These are phyloP conservation scores for Xylaria multiplex DNA, from an alignment of 2,329 filamentous ascomycete genomes.

Conservation along the genomic window DNA sequence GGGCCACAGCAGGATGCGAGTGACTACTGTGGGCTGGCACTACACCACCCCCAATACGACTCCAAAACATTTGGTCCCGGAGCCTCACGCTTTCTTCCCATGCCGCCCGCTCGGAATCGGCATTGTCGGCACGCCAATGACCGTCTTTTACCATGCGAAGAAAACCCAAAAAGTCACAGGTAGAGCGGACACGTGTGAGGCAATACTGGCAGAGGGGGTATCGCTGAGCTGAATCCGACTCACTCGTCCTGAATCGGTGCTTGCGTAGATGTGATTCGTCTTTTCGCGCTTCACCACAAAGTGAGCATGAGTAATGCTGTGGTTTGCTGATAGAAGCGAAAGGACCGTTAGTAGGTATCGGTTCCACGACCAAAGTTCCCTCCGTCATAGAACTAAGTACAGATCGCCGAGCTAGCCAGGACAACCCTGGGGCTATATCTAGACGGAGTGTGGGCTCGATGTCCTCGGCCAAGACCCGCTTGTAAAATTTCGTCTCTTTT, in stretches of 20 bases:
- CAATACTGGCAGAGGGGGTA: constrained; percentile 94
- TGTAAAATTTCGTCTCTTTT: constrained; percentile 94
- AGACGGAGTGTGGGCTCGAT: constrained; percentile 93
- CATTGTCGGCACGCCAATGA: constrained; percentile 84
- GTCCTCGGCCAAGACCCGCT: constrained; percentile 86
- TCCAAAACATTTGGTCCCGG: constrained; percentile 97
- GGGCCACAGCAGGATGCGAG: constrained; percentile 35
- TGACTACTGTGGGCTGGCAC: constrained; percentile 66
- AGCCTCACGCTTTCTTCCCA: constrained; percentile 95
- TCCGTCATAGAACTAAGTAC: constrained; percentile 86
- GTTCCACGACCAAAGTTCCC: constrained; percentile 89
- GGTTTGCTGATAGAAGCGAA: constrained; percentile 62
- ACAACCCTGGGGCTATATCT: constrained; percentile 88
- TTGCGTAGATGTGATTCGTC: constrained; percentile 77
- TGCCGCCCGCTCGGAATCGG: constrained; percentile 84
- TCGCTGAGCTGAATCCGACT: constrained; percentile 84
- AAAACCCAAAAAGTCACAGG: constrained; percentile 93
- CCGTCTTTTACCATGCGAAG: constrained; percentile 91
- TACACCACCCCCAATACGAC: constrained; percentile 89
- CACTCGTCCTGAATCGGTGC: constrained; percentile 88
- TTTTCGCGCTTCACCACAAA: constrained; percentile 86
- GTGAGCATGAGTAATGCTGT: constrained; percentile 76
- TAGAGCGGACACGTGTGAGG: constrained; percentile 81
- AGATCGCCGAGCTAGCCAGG: constrained; percentile 89
- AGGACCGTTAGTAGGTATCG: constrained; percentile 71